Evolutionary conservation across 2,329 filamentous ascomycete species (phyloP).

Genomic region (Ophiocordyceps camponoti-leonardi): DNA sequence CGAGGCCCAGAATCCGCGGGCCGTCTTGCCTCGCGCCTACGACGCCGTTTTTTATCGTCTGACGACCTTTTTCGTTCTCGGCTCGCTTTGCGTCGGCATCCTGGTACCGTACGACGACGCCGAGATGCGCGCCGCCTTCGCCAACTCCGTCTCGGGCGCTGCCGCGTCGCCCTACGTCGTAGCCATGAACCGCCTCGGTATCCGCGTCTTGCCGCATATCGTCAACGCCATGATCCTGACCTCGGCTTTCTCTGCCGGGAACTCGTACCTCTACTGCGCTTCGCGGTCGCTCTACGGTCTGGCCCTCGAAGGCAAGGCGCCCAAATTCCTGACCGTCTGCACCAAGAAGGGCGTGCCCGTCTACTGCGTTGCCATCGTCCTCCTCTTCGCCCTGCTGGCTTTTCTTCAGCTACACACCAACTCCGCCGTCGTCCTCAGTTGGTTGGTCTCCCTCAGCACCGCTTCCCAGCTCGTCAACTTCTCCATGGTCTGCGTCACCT

Average conservation of each 20-base stretch:
- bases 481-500: constrained; percentile 50
- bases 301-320: constrained; percentile 51
- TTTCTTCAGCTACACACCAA: constrained; percentile 56
- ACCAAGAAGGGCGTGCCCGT: constrained; percentile 52
- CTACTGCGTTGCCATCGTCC: constrained; percentile 50
- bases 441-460: constrained; percentile 54
- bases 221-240: constrained; percentile 58
- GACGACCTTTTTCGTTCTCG: constrained; percentile 58
- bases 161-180: constrained; percentile 52
- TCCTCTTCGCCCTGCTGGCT: constrained; percentile 50
- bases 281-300: constrained; percentile 52
- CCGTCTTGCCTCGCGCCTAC: constrained; percentile 54
- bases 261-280: constrained; percentile 47
- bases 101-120: constrained; percentile 52
- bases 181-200: constrained; percentile 49
- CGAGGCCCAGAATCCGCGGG: constrained; percentile 53
- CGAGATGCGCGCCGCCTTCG: constrained; percentile 43
- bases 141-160: constrained; percentile 41
- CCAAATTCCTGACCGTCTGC: constrained; percentile 39
- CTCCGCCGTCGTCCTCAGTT: constrained; percentile 49
- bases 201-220: constrained; percentile 47
- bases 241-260: constrained; percentile 49
- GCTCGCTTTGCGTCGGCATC: constrained; percentile 55
- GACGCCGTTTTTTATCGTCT: constrained; percentile 68
- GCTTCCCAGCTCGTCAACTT: constrained; percentile 63